Percentiles rank a stretch among this genome's conserved stretches.
phyloP scores from a whole-genome alignment of 106 monocot species.

The Dendrobium officinale region DNA sequence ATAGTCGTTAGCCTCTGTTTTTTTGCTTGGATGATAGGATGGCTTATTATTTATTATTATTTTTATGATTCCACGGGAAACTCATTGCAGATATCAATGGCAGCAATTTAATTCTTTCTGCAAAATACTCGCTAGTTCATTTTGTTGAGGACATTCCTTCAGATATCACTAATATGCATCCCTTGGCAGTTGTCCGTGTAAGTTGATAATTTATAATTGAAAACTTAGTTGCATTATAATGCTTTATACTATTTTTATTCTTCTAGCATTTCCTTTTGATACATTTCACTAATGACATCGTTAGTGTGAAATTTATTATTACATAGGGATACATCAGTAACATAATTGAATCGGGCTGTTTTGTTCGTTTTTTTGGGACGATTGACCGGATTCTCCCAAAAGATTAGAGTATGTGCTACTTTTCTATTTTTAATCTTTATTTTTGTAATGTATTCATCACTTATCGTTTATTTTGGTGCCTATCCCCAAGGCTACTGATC shows the following conservation, averaged over 20 bases:
- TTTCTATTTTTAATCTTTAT: not conserved
- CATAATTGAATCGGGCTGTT: slow-evolving; percentile 77
- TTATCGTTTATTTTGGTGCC: slow-evolving; percentile 19
- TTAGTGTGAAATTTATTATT: not conserved
- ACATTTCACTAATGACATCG: not conserved
- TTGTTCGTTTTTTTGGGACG: slow-evolving; percentile 94
- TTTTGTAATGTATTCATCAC: slow-evolving; percentile 3
- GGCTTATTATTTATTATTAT: not conserved
- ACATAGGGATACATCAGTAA: slow-evolving; percentile 89
- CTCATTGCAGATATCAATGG: slow-evolving; percentile 59
- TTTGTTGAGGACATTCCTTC: slow-evolving; percentile 56
- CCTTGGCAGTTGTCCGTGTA: slow-evolving; percentile 59
- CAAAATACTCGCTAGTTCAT: slow-evolving; percentile 70
- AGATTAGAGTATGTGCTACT: slow-evolving; percentile 49
- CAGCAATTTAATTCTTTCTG: slow-evolving; percentile 72
- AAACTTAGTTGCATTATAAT: not conserved
- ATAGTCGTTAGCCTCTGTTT: not conserved
- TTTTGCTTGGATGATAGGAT: not conserved
- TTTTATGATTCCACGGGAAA: not conserved
- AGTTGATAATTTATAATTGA: slow-evolving; percentile 2
- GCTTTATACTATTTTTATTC: not conserved
- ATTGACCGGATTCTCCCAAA: slow-evolving; percentile 79
- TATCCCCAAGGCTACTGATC: slow-evolving; percentile 48
- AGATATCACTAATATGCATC: slow-evolving; percentile 39
- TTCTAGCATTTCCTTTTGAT: not conserved